phyloP scores from a whole-genome alignment of 148 eudicot species.

The Fagopyrum esculentum region DNA sequence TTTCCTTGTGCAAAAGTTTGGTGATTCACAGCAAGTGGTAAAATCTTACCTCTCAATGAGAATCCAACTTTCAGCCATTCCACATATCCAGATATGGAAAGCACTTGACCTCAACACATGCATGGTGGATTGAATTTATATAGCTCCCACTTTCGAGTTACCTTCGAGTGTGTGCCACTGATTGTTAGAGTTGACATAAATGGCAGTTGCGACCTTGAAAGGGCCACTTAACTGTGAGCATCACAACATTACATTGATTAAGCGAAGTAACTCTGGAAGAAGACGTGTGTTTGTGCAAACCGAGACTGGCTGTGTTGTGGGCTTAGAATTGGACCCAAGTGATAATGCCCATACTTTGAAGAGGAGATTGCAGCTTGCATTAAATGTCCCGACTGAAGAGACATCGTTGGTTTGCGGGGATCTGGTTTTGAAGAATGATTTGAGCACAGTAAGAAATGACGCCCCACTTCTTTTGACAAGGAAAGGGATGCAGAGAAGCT shows the following conservation, averaged over 20 bases:
- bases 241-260: conserved; percentile 15
- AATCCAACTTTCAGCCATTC: background rate
- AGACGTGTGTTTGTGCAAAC: conserved; percentile 42
- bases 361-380: conserved; percentile 30
- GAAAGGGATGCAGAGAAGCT: conserved; percentile 31
- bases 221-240: conserved; percentile 18
- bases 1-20: background rate
- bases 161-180: conserved; percentile 3
- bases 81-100: background rate
- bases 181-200: conserved; percentile 19
- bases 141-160: background rate
- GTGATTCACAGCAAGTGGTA: background rate
- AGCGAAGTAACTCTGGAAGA: conserved; percentile 22
- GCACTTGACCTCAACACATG: background rate
- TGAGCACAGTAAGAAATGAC: conserved; percentile 26
- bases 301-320: conserved; percentile 34
- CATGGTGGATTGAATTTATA: background rate
- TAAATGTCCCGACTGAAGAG: conserved; percentile 33
- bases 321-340: conserved; percentile 31
- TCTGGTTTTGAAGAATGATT: conserved; percentile 28
- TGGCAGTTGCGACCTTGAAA: conserved; percentile 30
- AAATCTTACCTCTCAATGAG: background rate
- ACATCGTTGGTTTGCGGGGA: conserved; percentile 32
- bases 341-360: conserved; percentile 36
- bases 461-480: conserved; percentile 29